Base-by-base conservation (phyloP, 2,329 filamentous ascomycete species). In the Aspergillus piperis region DNA sequence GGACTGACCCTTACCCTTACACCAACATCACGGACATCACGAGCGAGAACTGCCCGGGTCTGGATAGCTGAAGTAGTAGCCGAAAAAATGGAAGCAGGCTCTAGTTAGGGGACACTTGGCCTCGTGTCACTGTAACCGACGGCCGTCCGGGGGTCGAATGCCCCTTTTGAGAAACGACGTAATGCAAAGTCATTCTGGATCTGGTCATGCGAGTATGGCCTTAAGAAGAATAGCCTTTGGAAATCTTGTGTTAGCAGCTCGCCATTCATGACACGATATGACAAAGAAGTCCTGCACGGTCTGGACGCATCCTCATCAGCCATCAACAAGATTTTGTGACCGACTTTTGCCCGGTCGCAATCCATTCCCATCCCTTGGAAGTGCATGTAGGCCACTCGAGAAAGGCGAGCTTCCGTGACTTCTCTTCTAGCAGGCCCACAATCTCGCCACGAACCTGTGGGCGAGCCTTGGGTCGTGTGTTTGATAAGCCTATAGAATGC, bases 1-100 rank as follows among this genome's bases (percentile, higher is more conserved):
- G 85, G 85, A 84, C 81, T 0, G 78, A 83, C 63, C 82, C 83
- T 3, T 74, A 75, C 2, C 78, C 81, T 3, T 87, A 86, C 67
- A 71, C 65, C 1, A 62, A 71, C 15, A 81, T 87, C 53, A 80
- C 78, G 0, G 66, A 71, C 0, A 70, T 75, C 25, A 80, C 78
- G 0, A 82, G 80, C 5, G 84, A 87, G 72, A 70, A 79, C 52
- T 87, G 85, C 59, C 78, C 83, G 0, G 84, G 83, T 0, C 67
- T 87, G 60, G 84, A 86, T 64, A 60, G 60, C 36, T 71, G 61
- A 50, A 48, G 21, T 23, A 8, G 10, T 5, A 36, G 32, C 32
- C 32, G 32, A 36, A 15, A 15, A 36, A 36, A 15, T 5, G 4
- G 5, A 13, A 4, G 1, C 11, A 36, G 10, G 5, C 11, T 36